Conservation (phyloP, 148 eudicot genomes). For the Nyssa sinensis region DNA sequence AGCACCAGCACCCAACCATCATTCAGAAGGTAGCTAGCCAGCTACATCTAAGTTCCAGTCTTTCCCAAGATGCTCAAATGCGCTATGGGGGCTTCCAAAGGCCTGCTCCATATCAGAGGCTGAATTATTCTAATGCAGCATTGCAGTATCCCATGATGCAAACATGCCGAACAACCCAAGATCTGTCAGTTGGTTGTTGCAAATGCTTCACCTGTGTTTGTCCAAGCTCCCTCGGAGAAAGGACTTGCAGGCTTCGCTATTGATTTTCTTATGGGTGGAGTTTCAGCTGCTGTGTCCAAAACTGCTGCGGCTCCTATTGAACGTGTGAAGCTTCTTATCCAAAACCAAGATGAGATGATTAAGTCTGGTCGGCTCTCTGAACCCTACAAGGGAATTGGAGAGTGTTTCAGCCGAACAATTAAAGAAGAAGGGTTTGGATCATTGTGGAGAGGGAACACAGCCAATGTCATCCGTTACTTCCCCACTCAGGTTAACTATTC, state of each 20-base stretch:
- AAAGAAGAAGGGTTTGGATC: conserved; percentile 39
- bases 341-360: no score
- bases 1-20: conserved; percentile 25
- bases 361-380: conserved; percentile 44
- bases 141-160: conserved; percentile 28
- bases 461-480: conserved; percentile 51
- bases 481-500: conserved; percentile 44
- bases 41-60: conserved; percentile 32
- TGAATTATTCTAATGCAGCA: conserved; percentile 31
- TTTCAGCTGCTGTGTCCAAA: no score
- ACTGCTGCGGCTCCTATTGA: no score
- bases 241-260: conserved; percentile 28
- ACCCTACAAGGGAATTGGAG: conserved; percentile 52
- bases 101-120: conserved; percentile 20
- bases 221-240: conserved; percentile 43
- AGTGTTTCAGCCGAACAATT: conserved; percentile 39
- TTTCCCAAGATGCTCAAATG: conserved; percentile 21
- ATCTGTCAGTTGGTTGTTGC: conserved; percentile 25
- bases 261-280: conserved; percentile 54
- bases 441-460: conserved; percentile 52
- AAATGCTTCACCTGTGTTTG: conserved; percentile 41
- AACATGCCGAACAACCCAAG: conserved; percentile 14
- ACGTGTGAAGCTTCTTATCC: no score
- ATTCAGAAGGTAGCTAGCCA: conserved; percentile 38
- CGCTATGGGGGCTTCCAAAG: conserved; percentile 23